Evolutionary conservation across 2,329 filamentous ascomycete species (phyloP), one percentile per base, ranked within the genome.

Genomic region (Diaporthe velutina): DNA sequence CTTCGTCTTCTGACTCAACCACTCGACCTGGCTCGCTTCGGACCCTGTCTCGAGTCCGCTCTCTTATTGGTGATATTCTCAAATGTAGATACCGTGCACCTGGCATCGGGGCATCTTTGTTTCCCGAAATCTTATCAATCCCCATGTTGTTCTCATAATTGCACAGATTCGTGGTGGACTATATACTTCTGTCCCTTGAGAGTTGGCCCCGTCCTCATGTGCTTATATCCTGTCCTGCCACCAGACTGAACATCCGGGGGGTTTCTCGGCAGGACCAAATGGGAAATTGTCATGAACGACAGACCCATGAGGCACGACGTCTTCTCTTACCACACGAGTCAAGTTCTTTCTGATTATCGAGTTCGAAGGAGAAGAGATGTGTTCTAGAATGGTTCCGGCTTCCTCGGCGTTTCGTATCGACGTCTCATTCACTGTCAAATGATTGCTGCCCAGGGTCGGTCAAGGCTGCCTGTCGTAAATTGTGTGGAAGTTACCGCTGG

Each of bases 301-400:
- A 52, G n/a, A 50, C 13, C 33, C 30, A 12, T 52, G 45, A 28
- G 3, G 22, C 45, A 54, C 45, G 30, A 52, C 22, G 33, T 30
- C 45, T 38, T 52, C 64, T 52, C 45, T n/a, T 38, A 67, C 33
- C 15, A 22, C 54, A 55, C 67, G 67, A 55, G 54, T 58, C 67
- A 55, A 42, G 64, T 40, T 19, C 57, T 25, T 25, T 40, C n/a
- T 25, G 45, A 10, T 19, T 67, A 33, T 52, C n/a, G 15, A 25
- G 19, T 12, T 35, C 7, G 30, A 38, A 10, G 30, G 22, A 25
- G 42, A 25, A 50, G 30, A 13, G 4, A 22, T 25, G 42, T 35
- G 61, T 67, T 67, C 61, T 67, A 50, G 52, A 60, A 60, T 42
- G 40, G 2, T 42, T 50, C 38, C 67, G 50, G 40, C 40, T 25